These are phyloP conservation scores for Aspergillus oerlinghausenensis DNA, from an alignment of 2,329 filamentous ascomycete genomes.

Conservation along the genomic window DNA sequence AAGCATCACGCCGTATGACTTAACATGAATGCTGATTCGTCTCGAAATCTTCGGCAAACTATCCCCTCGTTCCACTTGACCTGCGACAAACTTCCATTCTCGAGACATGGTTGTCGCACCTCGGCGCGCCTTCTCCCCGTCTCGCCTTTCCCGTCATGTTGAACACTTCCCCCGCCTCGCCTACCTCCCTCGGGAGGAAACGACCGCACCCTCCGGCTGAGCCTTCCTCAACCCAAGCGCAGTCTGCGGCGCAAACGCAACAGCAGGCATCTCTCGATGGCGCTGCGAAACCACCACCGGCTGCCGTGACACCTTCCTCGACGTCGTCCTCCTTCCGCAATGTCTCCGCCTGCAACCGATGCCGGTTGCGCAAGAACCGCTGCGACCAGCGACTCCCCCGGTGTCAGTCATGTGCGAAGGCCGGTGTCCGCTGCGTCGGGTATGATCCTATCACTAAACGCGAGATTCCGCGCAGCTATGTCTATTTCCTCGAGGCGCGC, in stretches of 20 bases:
- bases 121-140: conserved; percentile 19
- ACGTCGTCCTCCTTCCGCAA: conserved; percentile 62
- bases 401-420: conserved; percentile 89
- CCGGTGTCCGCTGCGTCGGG: conserved; percentile 83
- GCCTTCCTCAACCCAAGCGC: conserved; percentile 18
- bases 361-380: conserved; percentile 84
- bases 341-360: conserved; percentile 92
- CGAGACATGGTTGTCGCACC: conserved; percentile 29
- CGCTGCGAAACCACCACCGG: conserved; percentile 13
- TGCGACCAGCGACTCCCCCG: conserved; percentile 91
- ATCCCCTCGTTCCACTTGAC: conserved; percentile 7
- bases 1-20: conserved; percentile 6
- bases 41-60: conserved; percentile 12
- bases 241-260: conserved; percentile 15
- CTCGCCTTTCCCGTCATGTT: conserved; percentile 28
- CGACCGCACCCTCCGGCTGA: conserved; percentile 31
- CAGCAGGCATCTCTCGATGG: conserved; percentile 16
- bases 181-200: conserved; percentile 33
- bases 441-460: conserved; percentile 96
- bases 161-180: conserved; percentile 28
- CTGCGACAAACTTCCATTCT: conserved; percentile 15
- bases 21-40: conserved; percentile 30
- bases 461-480: conserved; percentile 88
- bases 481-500: conserved; percentile 88
- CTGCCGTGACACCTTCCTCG: conserved; percentile 21